phyloP scores from a whole-genome alignment of 345 rosid genomes.

The Litchi chinensis region DNA sequence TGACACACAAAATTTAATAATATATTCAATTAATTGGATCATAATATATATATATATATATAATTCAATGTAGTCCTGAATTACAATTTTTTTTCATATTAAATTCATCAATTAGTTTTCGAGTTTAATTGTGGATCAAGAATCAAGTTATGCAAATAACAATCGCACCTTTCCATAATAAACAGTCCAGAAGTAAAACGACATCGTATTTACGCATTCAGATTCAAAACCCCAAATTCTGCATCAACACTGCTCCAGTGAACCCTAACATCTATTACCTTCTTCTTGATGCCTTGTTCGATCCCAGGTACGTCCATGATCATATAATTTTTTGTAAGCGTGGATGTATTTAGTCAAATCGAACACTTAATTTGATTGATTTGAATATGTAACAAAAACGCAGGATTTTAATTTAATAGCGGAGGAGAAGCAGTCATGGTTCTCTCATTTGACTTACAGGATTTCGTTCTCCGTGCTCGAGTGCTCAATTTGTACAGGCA shows the following conservation, averaged over 20 bases:
- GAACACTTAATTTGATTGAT: neutral
- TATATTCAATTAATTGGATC: too few relatives aligned
- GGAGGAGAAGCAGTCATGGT: slow-evolving; percentile 48
- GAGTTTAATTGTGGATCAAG: too few relatives aligned
- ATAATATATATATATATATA: too few relatives aligned
- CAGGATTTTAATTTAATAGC: neutral
- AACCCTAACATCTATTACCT: neutral
- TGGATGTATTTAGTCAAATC: neutral
- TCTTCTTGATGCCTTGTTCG: neutral
- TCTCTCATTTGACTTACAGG: slow-evolving; percentile 62
- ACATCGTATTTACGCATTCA: neutral
- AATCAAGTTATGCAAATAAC: too few relatives aligned
- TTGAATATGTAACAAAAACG: neutral
- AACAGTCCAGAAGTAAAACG: neutral
- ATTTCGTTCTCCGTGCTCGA: slow-evolving; percentile 79
- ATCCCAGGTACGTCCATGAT: neutral
- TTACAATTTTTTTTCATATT: too few relatives aligned
- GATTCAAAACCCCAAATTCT: neutral
- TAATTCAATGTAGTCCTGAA: too few relatives aligned
- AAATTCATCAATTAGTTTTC: too few relatives aligned
- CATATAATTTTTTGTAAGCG: neutral
- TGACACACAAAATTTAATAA: too few relatives aligned
- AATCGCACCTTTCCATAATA: too few relatives aligned
- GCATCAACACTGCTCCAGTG: neutral
- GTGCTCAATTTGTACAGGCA: slow-evolving; percentile 84